Evolutionary conservation across 1,284 basidiomycete species (phyloP), one percentile per base, ranked within the genome.

Genomic region (Tylopilus orsonianus): DNA sequence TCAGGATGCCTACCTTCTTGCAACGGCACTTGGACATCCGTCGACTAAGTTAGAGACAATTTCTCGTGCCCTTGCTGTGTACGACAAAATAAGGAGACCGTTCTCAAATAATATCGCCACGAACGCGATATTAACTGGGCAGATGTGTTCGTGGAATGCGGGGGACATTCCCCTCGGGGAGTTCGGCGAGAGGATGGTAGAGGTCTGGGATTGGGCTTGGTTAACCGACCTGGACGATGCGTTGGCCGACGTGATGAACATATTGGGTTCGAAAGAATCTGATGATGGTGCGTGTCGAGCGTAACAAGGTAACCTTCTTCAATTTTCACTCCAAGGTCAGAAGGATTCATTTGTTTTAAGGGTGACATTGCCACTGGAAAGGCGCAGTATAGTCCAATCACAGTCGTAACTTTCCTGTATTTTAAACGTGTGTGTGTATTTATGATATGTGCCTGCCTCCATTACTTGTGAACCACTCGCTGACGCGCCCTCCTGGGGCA

Each of bases 1-100:
- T 3, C 36, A 74, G 72, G 73, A 74, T 44, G 72, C 64, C 8
- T 66, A 63, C 42, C 49, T 75, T 8, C 68, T 75, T 38, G 73
- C 77, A 0, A 66, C 65, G 8, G 67, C 78, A 8, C 70, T 81
- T 19, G 71, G 70, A 4, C 71, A 78, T 48, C 62, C 62, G 4
- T 57, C 55, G 9, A 74, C 73, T 7, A 72, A 61, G 3, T 43
- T 57, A 13, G 49, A 61, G 29, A 72, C 69, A 3, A 54, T 75
- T 26, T 56, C 67, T 1, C 62, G 58, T 23, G 70, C 70, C 5
- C 62, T 77, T 5, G 56, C 52, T 10, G 61, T 73, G 6, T 79
- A 75, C 54, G 75, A 77, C 56, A 54, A 60, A 14, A 33, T 77
- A 18, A 71, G 76, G 24, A 65, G 74, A 10, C 75, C 76, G 5